A percentile compares a stretch with the other conserved stretches of the same genome.
Evolutionary conservation across 306 rosid species (phyloP).

Genomic region (Lagenaria siceraria): DNA sequence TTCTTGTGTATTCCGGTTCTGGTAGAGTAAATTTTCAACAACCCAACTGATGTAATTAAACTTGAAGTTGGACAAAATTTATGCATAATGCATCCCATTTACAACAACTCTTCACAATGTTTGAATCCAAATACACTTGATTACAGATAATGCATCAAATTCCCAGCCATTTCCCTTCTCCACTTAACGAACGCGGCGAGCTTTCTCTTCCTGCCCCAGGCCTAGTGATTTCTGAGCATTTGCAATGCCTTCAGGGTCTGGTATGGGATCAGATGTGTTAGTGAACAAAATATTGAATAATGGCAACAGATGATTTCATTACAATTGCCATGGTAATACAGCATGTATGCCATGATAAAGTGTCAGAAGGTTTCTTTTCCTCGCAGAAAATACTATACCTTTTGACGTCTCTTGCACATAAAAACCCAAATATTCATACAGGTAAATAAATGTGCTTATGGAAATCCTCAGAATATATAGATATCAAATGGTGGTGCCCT

Average conservation of each 20-base stretch:
- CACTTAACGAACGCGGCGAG: slow-evolving; percentile 52
- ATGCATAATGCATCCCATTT: not conserved
- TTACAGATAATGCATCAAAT: not conserved
- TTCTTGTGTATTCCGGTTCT: not conserved
- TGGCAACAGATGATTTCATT: not conserved
- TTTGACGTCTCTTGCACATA: not conserved
- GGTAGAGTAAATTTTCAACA: not conserved
- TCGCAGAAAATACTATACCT: not conserved
- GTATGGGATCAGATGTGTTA: slow-evolving; percentile 6
- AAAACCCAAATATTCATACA: not conserved
- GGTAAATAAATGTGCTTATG: not conserved
- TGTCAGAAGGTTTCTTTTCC: not conserved
- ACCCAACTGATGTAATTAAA: not conserved
- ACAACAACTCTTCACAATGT: not conserved
- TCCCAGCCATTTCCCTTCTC: not conserved
- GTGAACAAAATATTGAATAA: not conserved
- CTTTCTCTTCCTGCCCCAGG: slow-evolving; percentile 74
- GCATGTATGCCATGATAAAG: not conserved
- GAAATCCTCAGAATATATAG: not conserved
- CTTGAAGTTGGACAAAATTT: not conserved
- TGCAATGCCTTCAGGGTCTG: slow-evolving; percentile 97
- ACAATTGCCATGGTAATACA: not conserved
- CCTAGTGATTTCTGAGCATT: slow-evolving; percentile 86
- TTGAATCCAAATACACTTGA: not conserved
- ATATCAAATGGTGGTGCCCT: not conserved